A percentile compares a stretch with the other conserved stretches of the same genome.
Evolutionary conservation across 345 rosid genomes (phyloP).

Genomic region (Moringa oleifera): DNA sequence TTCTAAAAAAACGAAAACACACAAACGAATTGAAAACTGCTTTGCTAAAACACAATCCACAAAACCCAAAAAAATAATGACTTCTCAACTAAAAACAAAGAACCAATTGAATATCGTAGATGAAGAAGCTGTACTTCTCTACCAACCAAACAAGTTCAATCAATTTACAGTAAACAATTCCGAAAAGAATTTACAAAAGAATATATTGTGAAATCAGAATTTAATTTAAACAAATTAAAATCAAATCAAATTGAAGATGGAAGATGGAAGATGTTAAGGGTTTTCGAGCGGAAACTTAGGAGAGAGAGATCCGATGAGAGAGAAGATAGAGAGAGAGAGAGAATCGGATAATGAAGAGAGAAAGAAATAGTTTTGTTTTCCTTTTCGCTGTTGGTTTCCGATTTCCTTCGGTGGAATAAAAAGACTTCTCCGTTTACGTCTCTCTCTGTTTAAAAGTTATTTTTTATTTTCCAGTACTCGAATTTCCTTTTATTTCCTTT

Average conservation of each 20-base stretch:
- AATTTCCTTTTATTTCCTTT: too few species aligned
- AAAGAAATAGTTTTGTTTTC: not conserved
- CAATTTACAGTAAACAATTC: not conserved
- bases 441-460: too few species aligned
- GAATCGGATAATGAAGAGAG: constrained; percentile 23
- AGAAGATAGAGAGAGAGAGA: constrained; percentile 12
- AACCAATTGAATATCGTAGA: not conserved
- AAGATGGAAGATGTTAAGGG: not conserved
- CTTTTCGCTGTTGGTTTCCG: too few species aligned
- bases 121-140: not conserved
- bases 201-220: constrained; percentile 2
- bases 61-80: not conserved
- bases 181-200: not conserved
- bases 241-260: not conserved
- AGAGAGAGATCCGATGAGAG: constrained; percentile 14
- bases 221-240: constrained; percentile 11
- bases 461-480: too few species aligned
- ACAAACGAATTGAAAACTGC: not conserved
- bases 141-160: not conserved
- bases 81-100: constrained; percentile 5
- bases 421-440: not conserved
- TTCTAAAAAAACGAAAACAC: constrained; percentile 1
- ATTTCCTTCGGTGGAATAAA: not conserved
- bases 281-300: constrained; percentile 6
- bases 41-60: not conserved